Conservation (phyloP, 192 early-diverging fungal species). For the Mortierella hygrophila region DNA sequence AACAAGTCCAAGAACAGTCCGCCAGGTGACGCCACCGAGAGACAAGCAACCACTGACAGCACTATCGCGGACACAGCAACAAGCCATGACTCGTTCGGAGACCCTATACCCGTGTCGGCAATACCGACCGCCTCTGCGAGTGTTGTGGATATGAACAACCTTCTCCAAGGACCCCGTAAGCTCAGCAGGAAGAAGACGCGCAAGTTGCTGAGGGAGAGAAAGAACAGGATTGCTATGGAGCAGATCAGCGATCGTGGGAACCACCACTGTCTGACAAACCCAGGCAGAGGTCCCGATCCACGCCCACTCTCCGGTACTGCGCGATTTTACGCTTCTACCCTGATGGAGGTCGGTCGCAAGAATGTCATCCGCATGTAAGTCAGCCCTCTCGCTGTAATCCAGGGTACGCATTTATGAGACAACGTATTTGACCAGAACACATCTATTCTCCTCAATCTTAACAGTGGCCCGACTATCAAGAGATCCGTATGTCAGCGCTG, state of each 20-base stretch:
- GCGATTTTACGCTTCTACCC: constrained; percentile 62
- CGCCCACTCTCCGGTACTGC: constrained; percentile 31
- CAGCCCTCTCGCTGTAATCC: not conserved
- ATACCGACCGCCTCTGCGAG: not conserved
- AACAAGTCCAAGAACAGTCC: not conserved
- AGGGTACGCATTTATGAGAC: not conserved
- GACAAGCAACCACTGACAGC: not conserved
- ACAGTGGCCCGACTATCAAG: constrained; percentile 70
- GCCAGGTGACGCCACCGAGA: not conserved
- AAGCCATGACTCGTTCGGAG: too few relatives aligned
- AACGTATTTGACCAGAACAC: not conserved
- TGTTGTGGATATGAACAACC: not conserved
- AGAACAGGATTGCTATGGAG: constrained; percentile 35
- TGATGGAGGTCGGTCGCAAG: constrained; percentile 65
- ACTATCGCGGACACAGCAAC: too few relatives aligned
- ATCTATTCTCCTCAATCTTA: not conserved
- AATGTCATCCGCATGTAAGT: constrained; percentile 68
- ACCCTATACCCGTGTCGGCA: not conserved
- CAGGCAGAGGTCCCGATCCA: not conserved
- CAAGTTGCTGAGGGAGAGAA: constrained; percentile 18
- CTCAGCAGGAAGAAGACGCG: constrained; percentile 25
- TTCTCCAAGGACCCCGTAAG: not conserved
- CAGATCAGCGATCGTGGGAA: constrained; percentile 24
- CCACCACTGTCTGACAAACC: constrained; percentile 19
- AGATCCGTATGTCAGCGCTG: constrained; percentile 68